Percentiles rank a stretch among this genome's conserved stretches.
Evolutionary conservation across 495 filamentous ascomycete species (phyloP).

Genomic region (Hamigera avellanea): DNA sequence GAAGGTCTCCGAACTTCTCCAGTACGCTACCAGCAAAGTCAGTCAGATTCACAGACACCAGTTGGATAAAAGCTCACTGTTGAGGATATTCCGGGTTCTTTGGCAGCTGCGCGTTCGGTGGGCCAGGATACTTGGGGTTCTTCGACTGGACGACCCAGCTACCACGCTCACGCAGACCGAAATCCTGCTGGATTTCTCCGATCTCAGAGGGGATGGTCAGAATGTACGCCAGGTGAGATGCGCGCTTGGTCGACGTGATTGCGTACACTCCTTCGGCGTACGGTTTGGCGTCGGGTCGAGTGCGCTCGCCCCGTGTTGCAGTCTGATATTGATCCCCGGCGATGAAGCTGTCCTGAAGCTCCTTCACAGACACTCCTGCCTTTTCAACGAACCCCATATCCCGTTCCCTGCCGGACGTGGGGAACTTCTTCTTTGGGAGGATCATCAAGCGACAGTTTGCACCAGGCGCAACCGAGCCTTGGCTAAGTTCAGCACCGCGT

Average conservation of each 20-base stretch:
- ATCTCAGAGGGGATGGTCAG: conserved; percentile 64
- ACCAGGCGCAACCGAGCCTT: conserved; percentile 46
- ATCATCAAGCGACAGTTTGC: conserved; percentile 60
- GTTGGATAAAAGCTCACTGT: conserved; percentile 56
- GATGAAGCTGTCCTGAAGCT: conserved; percentile 65
- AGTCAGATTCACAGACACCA: too few species aligned
- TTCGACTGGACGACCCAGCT: conserved; percentile 71
- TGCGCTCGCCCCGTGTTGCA: conserved; percentile 61
- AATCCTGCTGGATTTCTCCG: conserved; percentile 62
- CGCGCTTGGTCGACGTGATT: conserved; percentile 57
- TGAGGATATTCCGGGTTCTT: conserved; percentile 61
- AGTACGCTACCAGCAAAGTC: conserved; percentile 33
- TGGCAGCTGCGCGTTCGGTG: conserved; percentile 50
- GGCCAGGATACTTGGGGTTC: conserved; percentile 62
- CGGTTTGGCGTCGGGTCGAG: conserved; percentile 57
- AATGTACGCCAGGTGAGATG: conserved; percentile 72
- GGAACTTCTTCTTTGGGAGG: conserved; percentile 80
- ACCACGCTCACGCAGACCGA: conserved; percentile 61
- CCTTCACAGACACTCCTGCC: conserved; percentile 47
- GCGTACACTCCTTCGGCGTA: conserved; percentile 83
- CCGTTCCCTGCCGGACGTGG: conserved; percentile 54
- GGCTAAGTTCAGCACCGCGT: conserved; percentile 51
- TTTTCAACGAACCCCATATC: conserved; percentile 87
- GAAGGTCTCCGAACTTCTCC: conserved; percentile 60
- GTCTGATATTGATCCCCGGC: conserved; percentile 59